Evolutionary conservation across 2,329 filamentous ascomycete genomes (phyloP), one percentile per base, ranked within the genome.

Genomic region (Stagonosporopsis cucurbitacearum): DNA sequence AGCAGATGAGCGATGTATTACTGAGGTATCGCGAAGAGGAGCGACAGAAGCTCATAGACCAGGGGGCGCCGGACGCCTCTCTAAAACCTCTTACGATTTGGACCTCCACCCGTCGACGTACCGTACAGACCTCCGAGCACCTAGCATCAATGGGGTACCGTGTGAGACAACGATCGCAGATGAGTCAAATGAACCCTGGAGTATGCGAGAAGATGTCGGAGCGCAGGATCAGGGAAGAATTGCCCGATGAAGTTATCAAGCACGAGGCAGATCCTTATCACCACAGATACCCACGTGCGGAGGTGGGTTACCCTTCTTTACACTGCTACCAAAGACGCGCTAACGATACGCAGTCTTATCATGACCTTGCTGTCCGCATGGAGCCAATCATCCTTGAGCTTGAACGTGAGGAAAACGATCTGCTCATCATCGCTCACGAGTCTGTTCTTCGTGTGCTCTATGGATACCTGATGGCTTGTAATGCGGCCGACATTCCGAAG

Each of bases 351-450:
- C 22, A 96, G 90, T 98, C 94, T 8, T 99, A 99, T 76, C 95
- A 99, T 74, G 95, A 99, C 71, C 87, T 99, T 39, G 95, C 95
- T n/a, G 95, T 99, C 57, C 91, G 95, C 20, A 86, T 99, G 42
- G 95, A 99, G 74, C 96, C 95, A 36, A 96, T 99, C 69, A 99
- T 99, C 70, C 85, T 99, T 26, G 95, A 99, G 75, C 85, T 99
- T 13, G 95, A 99, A 79, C 88, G 95, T 39, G 95, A 99, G 78
- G 91, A 97, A 68, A 96, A 96, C 64, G 95, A 99, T 73, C 84
- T 99, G n/a, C 84, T 99, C 49, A 97, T 99, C 71, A 97, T 99
- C 65, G 95, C 95, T 0, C 95, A 99, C 75, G 95, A 99, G 76
- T 96, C 92, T 47, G 95, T 99, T n/a, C 84, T 99, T 42, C 90